Conservation (phyloP, 495 filamentous ascomycete species). For the Usnea hakonensis region DNA sequence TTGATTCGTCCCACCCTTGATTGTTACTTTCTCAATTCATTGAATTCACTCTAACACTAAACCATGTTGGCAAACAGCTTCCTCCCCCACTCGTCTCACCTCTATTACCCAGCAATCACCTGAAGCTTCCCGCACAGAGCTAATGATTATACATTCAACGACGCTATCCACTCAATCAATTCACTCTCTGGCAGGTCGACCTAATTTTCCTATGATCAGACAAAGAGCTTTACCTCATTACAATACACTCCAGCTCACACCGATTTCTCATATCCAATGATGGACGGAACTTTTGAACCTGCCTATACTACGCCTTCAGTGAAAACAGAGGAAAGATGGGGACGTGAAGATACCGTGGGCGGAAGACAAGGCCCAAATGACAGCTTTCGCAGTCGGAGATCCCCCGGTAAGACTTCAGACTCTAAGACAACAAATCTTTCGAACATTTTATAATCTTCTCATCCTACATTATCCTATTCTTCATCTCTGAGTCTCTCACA, state of each 20-base stretch:
- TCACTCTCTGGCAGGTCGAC: background rate
- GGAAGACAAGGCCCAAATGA: constrained; percentile 26
- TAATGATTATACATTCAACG: background rate
- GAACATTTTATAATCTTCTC: background rate
- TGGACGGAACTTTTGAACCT: constrained; percentile 21
- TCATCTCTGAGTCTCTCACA: background rate
- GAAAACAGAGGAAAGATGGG: constrained; percentile 23
- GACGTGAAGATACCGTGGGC: constrained; percentile 20
- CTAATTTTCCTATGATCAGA: background rate
- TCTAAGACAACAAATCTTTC: too few species aligned
- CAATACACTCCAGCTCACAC: background rate
- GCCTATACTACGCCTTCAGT: constrained; percentile 19
- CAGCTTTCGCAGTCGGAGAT: constrained; percentile 40
- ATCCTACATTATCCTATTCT: background rate
- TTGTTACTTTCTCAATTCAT: constrained; percentile 15
- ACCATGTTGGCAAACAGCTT: constrained; percentile 27
- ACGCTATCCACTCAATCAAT: background rate
- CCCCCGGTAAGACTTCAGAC: constrained; percentile 39
- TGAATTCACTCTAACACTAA: constrained; percentile 24
- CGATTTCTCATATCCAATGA: background rate
- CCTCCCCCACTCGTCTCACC: constrained; percentile 12
- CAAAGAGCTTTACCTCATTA: background rate
- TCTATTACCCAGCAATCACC: constrained; percentile 25
- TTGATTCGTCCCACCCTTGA: constrained; percentile 26
- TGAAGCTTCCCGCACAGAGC: constrained; percentile 9